Conservation (phyloP, 768 basidiomycete species). For the Rhizopogon roseolus region DNA sequence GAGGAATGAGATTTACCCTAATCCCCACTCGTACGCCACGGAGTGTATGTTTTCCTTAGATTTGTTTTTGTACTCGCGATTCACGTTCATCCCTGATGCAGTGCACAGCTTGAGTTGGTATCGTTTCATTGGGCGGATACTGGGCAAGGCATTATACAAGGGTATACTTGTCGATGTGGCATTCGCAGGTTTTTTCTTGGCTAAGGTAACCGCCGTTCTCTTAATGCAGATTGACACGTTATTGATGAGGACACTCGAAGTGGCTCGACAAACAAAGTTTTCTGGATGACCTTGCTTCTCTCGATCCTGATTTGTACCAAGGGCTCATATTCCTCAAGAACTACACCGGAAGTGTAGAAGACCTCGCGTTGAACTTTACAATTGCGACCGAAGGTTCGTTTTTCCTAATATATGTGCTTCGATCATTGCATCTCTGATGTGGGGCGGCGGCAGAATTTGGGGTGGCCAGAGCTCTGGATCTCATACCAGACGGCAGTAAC, state of each 20-base stretch:
- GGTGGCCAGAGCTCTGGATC: conserved; percentile 65
- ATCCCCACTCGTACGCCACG: conserved; percentile 86
- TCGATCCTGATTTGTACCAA: conserved; percentile 89
- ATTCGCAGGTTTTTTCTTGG: conserved; percentile 93
- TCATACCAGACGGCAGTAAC: conserved; percentile 78
- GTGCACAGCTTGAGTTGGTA: conserved; percentile 90
- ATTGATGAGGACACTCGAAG: conserved; percentile 30
- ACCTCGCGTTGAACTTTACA: conserved; percentile 86
- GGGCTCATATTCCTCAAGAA: conserved; percentile 93
- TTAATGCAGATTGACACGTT: neutral
- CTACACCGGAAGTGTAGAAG: conserved; percentile 81
- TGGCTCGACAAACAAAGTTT: conserved; percentile 92
- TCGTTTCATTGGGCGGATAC: conserved; percentile 85
- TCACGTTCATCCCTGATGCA: conserved; percentile 23
- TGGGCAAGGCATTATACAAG: conserved; percentile 96
- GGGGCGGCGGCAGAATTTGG: conserved; percentile 66
- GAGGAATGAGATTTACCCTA: conserved; percentile 94
- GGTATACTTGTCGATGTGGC: conserved; percentile 93
- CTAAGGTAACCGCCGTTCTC: conserved; percentile 48
- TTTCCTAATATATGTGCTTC: neutral
- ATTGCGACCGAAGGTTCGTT: conserved; percentile 76
- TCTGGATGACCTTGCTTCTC: conserved; percentile 86
- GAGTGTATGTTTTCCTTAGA: conserved; percentile 52
- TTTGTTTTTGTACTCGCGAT: neutral
- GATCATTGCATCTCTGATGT: neutral